Evolutionary conservation across 768 basidiomycete genomes (phyloP).

Genomic region (Lentinus brumalis): DNA sequence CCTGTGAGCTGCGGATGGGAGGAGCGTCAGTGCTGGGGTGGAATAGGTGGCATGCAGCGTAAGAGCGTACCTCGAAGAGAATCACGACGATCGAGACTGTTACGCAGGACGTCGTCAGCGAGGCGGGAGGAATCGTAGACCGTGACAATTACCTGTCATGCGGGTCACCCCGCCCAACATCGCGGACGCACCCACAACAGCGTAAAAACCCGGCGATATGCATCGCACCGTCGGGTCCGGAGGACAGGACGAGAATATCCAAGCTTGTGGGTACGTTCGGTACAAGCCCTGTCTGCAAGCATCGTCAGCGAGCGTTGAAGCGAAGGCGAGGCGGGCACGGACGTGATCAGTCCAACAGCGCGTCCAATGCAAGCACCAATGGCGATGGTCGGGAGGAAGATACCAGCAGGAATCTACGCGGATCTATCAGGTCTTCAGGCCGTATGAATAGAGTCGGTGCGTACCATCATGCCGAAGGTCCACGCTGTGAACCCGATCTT

Average conservation of each 20-base stretch:
- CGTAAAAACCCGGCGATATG: slow-evolving; percentile 76
- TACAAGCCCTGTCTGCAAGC: slow-evolving; percentile 61
- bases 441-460: slow-evolving; percentile 1
- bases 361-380: slow-evolving; percentile 75
- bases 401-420: slow-evolving; percentile 70
- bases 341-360: slow-evolving; percentile 70
- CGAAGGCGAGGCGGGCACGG: slow-evolving; percentile 25
- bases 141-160: slow-evolving; percentile 58
- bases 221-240: slow-evolving; percentile 70
- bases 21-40: background rate
- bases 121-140: background rate
- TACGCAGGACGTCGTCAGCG: background rate
- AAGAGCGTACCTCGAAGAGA: slow-evolving; percentile 59
- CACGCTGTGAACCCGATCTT: slow-evolving; percentile 70
- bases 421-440: background rate
- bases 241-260: slow-evolving; percentile 73
- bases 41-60: background rate
- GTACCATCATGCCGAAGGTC: slow-evolving; percentile 81
- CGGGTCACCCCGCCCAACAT: slow-evolving; percentile 77
- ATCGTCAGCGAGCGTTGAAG: background rate
- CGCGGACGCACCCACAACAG: slow-evolving; percentile 74
- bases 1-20: slow-evolving; percentile 58
- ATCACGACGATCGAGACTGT: slow-evolving; percentile 77
- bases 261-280: slow-evolving; percentile 63
- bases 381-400: slow-evolving; percentile 75